Evolutionary conservation across 2,329 filamentous ascomycete species (phyloP).

Genomic region (Thermothelomyces thermophilus): DNA sequence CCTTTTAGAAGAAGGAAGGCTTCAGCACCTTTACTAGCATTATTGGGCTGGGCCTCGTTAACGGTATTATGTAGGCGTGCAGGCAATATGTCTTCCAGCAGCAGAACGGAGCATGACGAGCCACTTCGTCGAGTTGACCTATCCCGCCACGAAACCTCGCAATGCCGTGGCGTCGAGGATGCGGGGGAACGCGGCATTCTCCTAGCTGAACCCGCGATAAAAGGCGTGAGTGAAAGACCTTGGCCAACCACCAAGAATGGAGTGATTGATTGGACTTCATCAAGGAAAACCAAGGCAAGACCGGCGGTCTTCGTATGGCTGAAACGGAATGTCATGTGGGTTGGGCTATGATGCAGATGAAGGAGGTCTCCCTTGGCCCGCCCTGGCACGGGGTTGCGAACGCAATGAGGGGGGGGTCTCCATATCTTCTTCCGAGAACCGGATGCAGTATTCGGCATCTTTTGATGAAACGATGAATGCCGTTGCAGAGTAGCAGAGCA

Average conservation of each 20-base stretch:
- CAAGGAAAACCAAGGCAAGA: not conserved
- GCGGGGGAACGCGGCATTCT: conserved; percentile 8
- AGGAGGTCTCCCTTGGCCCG: not conserved
- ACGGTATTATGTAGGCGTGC: conserved; percentile 37
- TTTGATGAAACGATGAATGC: conserved; percentile 1
- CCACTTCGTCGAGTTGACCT: conserved; percentile 1
- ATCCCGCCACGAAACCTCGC: not conserved
- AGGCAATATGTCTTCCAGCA: conserved; percentile 46
- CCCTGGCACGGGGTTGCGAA: not conserved
- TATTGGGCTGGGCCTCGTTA: no score
- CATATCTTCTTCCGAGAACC: conserved; percentile 9
- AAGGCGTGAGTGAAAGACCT: no score
- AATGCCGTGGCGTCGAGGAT: conserved; percentile 6
- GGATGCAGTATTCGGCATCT: conserved; percentile 5
- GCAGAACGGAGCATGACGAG: conserved; percentile 18
- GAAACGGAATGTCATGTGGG: conserved; percentile 7
- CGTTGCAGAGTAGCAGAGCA: conserved; percentile 5
- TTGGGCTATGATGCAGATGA: conserved; percentile 1
- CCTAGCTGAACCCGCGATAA: not conserved
- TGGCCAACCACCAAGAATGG: no score
- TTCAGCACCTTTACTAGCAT: no score
- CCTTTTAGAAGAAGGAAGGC: no score
- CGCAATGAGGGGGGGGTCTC: not conserved
- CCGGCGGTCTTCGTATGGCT: not conserved
- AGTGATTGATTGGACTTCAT: not conserved